Evolutionary conservation across 2,329 filamentous ascomycete genomes (phyloP), one percentile per base, ranked within the genome.

Genomic region (Aspergillus flavus): DNA sequence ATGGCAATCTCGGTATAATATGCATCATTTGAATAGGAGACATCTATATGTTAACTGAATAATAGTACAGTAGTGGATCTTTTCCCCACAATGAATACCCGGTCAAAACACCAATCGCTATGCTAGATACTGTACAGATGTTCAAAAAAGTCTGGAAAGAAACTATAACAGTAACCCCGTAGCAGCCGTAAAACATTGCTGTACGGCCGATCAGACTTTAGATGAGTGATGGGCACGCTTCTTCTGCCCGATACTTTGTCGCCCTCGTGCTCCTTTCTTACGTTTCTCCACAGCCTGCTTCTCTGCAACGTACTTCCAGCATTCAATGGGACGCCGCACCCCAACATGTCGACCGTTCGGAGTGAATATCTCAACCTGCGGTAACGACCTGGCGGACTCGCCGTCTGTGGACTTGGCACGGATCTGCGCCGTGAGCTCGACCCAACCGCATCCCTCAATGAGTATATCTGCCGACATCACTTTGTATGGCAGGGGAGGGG

Each of bases 391-490:
- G 26, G 80, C 77, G 0, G 76, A 75, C 68, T 75, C 73, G 59
- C 71, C 46, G 58, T 71, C 62, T 39, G 14, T 10, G 23, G 71
- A 81, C 72, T 78, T 85, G 19, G 83, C 86, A 57, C 94, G 87
- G 11, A 96, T 87, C 78, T 99, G 94, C 3, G 89, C 89, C 0
- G 89, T 89, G 46, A 99, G 78, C 78, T 99, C 95, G 2, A 99
- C 85, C 91, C 96, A 99, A 9, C 95, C 95, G 30, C 93, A 90
- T 2, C 95, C 93, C 76, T 98, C 94, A 57, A 99, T 88, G 16
- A 99, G 81, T 28, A 99, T 88, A 73, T 99, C 96, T 0, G 90
- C 86, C 10, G 90, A 88, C 64, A 95, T 84, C 2, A 98, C 88
- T 16, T 87, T 86, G 77, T 94, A 99, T 0, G 93, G 92, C 5